phyloP scores from a whole-genome alignment of 2,329 filamentous ascomycete species.

The Corinectria fuckeliana region DNA sequence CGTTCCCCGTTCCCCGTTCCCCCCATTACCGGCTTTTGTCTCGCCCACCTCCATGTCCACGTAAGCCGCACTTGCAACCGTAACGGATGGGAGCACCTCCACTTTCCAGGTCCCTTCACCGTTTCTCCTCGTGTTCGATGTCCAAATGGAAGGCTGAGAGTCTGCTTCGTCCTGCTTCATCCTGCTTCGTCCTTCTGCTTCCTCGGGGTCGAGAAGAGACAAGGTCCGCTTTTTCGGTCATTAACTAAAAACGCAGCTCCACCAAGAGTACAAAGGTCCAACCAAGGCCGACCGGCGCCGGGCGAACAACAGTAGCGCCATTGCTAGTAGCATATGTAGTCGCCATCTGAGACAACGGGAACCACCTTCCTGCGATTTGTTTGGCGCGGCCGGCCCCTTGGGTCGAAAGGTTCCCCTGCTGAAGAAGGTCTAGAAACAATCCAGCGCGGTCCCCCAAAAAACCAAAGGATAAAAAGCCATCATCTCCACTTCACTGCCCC shows the following conservation, averaged over 20 bases:
- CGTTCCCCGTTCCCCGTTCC: not conserved
- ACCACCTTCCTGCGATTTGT: not conserved
- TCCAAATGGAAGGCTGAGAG: not conserved
- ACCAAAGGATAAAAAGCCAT: too few relatives aligned
- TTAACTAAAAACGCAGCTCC: not conserved
- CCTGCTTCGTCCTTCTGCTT: not conserved
- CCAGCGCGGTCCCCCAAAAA: not conserved
- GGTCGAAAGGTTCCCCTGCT: not conserved
- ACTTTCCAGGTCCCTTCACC: not conserved
- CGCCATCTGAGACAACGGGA: not conserved
- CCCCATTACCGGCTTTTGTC: too few relatives aligned
- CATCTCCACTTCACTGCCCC: slow-evolving; percentile 6
- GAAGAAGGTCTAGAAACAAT: not conserved
- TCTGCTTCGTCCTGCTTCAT: not conserved
- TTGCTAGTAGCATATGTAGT: not conserved
- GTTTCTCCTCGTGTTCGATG: not conserved
- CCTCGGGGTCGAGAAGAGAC: not conserved
- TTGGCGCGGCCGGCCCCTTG: not conserved
- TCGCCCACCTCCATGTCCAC: not conserved
- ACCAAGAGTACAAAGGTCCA: not conserved
- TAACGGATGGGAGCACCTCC: not conserved
- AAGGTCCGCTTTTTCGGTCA: not conserved
- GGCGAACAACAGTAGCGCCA: not conserved
- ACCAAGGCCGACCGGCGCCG: not conserved
- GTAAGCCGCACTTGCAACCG: not conserved